These are phyloP conservation scores for Talaromyces islandicus DNA, from an alignment of 2,329 filamentous ascomycete genomes.

Conservation along the genomic window DNA sequence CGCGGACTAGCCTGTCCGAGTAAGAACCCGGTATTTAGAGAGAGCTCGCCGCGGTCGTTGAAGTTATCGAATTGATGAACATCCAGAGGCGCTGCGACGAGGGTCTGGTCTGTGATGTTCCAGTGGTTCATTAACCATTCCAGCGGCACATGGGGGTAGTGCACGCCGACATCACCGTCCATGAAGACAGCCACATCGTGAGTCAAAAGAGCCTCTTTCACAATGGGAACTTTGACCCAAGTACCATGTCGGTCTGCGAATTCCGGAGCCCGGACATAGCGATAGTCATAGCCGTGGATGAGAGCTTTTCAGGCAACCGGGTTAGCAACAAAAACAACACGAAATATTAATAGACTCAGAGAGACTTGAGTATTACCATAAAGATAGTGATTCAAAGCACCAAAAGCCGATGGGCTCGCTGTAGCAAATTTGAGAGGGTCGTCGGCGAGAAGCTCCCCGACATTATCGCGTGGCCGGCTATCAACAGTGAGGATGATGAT, in stretches of 20 bases:
- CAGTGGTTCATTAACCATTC: slow-evolving; percentile 47
- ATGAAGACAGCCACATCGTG: slow-evolving; percentile 42
- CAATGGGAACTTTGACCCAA: slow-evolving; percentile 41
- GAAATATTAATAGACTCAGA: background rate
- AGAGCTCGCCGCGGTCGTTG: slow-evolving; percentile 28
- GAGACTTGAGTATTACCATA: slow-evolving; percentile 21
- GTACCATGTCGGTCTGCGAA: slow-evolving; percentile 39
- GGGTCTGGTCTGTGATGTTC: slow-evolving; percentile 35
- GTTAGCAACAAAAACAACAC: background rate
- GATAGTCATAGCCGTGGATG: slow-evolving; percentile 48
- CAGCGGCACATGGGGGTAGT: slow-evolving; percentile 38
- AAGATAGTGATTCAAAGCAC: slow-evolving; percentile 35
- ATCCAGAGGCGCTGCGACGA: slow-evolving; percentile 43
- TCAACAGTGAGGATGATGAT: slow-evolving; percentile 15
- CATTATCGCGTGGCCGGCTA: slow-evolving; percentile 11
- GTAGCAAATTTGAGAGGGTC: slow-evolving; percentile 3
- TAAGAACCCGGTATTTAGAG: slow-evolving; percentile 41
- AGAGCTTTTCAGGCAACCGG: slow-evolving; percentile 19
- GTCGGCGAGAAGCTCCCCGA: slow-evolving; percentile 12
- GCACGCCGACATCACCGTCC: slow-evolving; percentile 41
- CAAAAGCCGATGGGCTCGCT: slow-evolving; percentile 10
- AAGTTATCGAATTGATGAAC: slow-evolving; percentile 34
- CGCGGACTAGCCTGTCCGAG: slow-evolving; percentile 30
- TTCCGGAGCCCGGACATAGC: slow-evolving; percentile 39
- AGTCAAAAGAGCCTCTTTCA: slow-evolving; percentile 32